Evolutionary conservation across 306 rosid species (phyloP).

Genomic region (Acacia crassicarpa): DNA sequence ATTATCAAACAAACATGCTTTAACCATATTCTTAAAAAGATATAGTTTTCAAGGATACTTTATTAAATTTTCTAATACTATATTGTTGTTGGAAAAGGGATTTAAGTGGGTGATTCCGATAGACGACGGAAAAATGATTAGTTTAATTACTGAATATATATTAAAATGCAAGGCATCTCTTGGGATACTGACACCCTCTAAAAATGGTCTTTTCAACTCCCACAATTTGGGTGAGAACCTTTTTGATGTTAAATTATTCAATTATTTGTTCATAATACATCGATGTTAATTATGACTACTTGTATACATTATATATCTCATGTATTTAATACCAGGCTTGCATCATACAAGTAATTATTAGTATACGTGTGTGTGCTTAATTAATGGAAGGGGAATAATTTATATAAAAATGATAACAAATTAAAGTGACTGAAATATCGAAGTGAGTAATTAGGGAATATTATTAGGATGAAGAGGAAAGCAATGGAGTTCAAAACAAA

Average conservation of each 20-base stretch:
- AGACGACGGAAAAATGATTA: background rate
- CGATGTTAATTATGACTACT: too few species aligned
- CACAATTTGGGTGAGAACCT: background rate
- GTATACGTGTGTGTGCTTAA: too few species aligned
- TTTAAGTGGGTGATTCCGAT: background rate
- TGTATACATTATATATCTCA: too few species aligned
- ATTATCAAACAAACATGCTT: too few species aligned
- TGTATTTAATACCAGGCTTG: background rate
- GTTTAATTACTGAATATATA: background rate
- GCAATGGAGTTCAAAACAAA: background rate
- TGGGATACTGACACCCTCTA: slow-evolving; percentile 10
- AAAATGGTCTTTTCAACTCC: background rate
- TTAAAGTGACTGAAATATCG: background rate
- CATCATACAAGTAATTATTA: background rate
- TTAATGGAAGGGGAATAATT: background rate
- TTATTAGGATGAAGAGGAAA: background rate
- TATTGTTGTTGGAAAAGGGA: background rate
- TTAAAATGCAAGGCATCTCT: background rate
- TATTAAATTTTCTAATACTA: background rate
- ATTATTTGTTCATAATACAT: background rate
- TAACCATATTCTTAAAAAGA: too few species aligned
- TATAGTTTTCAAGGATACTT: background rate
- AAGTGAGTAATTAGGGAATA: background rate
- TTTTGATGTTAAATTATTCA: background rate
- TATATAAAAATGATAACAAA: too few species aligned